phyloP scores from a whole-genome alignment of 306 rosid genomes.

The Echinosophora koreensis region DNA sequence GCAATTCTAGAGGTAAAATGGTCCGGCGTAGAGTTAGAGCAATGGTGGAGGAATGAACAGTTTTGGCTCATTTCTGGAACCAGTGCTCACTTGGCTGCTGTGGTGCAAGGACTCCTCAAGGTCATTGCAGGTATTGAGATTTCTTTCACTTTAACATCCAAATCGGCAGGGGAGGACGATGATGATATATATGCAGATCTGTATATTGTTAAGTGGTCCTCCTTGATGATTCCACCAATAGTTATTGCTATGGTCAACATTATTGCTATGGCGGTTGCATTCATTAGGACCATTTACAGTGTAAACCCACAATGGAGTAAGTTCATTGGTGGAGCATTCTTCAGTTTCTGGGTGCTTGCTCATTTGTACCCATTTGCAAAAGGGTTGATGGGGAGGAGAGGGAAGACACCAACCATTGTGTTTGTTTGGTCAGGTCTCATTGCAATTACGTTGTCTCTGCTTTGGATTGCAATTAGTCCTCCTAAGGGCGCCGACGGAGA shows the following conservation, averaged over 20 bases:
- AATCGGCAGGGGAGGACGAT: slow-evolving; percentile 49
- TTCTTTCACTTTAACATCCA: slow-evolving; percentile 58
- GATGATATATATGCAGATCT: slow-evolving; percentile 57
- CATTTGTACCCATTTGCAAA: slow-evolving; percentile 69
- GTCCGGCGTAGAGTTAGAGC: slow-evolving; percentile 58
- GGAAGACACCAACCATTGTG: slow-evolving; percentile 64
- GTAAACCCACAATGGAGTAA: slow-evolving; percentile 56
- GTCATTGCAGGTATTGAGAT: slow-evolving; percentile 66
- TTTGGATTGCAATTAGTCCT: slow-evolving; percentile 58
- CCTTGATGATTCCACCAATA: slow-evolving; percentile 61
- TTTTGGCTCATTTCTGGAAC: slow-evolving; percentile 68
- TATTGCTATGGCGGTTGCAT: slow-evolving; percentile 52
- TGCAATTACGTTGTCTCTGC: slow-evolving; percentile 59
- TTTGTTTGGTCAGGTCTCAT: slow-evolving; percentile 69
- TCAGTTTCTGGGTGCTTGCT: slow-evolving; percentile 66
- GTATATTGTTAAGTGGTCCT: slow-evolving; percentile 62
- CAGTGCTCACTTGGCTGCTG: slow-evolving; percentile 65
- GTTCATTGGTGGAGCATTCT: slow-evolving; percentile 64
- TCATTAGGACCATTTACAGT: slow-evolving; percentile 51
- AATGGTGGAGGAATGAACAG: slow-evolving; percentile 71
- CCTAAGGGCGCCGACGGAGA: slow-evolving; percentile 30
- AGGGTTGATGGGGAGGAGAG: slow-evolving; percentile 68
- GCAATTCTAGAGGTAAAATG: slow-evolving; percentile 63
- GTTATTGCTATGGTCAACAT: slow-evolving; percentile 60
- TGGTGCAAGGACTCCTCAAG: slow-evolving; percentile 58